phyloP scores from a whole-genome alignment of 352 stramenopile species.

The Phytophthora syringae region DNA sequence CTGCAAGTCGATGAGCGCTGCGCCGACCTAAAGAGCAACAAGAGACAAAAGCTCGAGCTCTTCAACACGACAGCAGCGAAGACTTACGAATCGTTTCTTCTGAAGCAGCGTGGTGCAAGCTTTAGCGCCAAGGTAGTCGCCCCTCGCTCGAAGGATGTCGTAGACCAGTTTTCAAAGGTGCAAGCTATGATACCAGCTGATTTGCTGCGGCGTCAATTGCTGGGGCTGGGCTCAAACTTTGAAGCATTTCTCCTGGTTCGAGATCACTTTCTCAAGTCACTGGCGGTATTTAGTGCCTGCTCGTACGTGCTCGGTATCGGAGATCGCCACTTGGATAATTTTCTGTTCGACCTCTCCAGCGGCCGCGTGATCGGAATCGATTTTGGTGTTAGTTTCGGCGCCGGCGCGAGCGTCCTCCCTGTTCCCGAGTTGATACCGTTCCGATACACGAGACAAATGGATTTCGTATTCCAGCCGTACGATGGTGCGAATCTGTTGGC shows the following conservation, averaged over 20 bases:
- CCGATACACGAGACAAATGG: constrained; percentile 85
- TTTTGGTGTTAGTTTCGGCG: constrained; percentile 93
- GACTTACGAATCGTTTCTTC: constrained; percentile 72
- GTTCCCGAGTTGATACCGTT: constrained; percentile 93
- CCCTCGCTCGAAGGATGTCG: constrained; percentile 54
- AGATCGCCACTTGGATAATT: constrained; percentile 93
- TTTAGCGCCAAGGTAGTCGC: constrained; percentile 79
- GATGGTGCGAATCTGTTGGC: constrained; percentile 67
- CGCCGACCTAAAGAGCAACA: constrained; percentile 68
- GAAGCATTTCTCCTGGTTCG: constrained; percentile 88
- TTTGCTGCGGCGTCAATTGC: constrained; percentile 77
- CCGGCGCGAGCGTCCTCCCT: constrained; percentile 77
- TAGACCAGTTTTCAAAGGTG: constrained; percentile 56
- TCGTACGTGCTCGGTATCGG: constrained; percentile 92
- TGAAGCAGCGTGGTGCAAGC: constrained; percentile 71
- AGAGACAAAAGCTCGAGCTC: constrained; percentile 68
- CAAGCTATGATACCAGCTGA: constrained; percentile 77
- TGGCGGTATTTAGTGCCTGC: constrained; percentile 88
- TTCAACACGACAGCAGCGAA: constrained; percentile 82
- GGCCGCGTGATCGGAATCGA: constrained; percentile 90
- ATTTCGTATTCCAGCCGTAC: constrained; percentile 74
- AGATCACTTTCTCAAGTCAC: constrained; percentile 81
- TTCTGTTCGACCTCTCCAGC: constrained; percentile 81
- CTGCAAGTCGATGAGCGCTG: constrained; percentile 69
- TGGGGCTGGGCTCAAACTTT: constrained; percentile 71